Conservation (phyloP, 1,284 basidiomycete genomes). For the Polyporus tsugae region DNA sequence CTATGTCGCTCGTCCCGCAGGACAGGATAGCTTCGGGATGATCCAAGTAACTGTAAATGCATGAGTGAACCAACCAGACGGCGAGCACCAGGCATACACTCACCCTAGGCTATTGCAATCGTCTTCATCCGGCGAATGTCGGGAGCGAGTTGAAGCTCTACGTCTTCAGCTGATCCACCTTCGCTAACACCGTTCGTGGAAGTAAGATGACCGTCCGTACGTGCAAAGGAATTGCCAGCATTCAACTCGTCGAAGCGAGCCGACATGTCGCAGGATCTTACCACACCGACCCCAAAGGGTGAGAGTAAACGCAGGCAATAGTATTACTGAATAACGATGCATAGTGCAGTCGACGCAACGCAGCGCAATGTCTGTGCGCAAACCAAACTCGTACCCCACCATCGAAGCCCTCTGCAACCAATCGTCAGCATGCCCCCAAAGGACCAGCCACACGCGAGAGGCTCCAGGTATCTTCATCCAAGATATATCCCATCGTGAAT, state of each 20-base stretch:
- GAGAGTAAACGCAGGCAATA: conserved; percentile 23
- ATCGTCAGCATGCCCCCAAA: background rate
- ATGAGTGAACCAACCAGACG: background rate
- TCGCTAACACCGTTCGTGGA: background rate
- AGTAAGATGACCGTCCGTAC: background rate
- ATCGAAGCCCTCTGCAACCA: background rate
- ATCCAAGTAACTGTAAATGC: background rate
- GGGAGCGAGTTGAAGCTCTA: background rate
- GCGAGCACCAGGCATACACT: background rate
- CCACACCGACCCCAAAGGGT: conserved; percentile 27
- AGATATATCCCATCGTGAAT: background rate
- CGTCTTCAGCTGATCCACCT: background rate
- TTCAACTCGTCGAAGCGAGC: background rate
- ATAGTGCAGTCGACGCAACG: background rate
- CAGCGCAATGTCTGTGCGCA: background rate
- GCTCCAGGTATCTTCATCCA: background rate
- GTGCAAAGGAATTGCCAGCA: background rate
- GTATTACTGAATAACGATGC: conserved; percentile 18
- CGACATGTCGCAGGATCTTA: background rate
- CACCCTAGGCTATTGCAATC: background rate
- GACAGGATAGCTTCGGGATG: background rate
- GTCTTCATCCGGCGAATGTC: background rate
- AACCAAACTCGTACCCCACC: conserved; percentile 4
- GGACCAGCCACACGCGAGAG: background rate
- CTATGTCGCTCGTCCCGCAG: background rate